A percentile compares a stretch with the other conserved stretches of the same genome.
Conservation (phyloP, 257 asterid species). For the Voacanga thouarsii region DNA sequence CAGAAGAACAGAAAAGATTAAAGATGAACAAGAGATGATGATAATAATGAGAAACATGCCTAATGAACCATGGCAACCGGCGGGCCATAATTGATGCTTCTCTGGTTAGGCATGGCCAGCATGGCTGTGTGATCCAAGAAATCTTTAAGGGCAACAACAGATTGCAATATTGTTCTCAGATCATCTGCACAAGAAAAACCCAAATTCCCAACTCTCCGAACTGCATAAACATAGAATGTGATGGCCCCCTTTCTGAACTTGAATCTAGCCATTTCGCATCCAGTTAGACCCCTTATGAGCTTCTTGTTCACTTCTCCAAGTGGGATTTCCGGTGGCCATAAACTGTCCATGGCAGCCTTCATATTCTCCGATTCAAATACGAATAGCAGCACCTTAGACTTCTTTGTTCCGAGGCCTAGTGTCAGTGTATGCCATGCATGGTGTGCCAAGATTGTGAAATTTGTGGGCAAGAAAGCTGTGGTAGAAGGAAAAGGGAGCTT, state of each 20-base stretch:
- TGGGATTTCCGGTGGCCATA: constrained; percentile 90
- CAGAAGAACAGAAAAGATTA: neutral
- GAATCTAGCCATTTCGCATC: constrained; percentile 83
- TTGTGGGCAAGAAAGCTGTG: constrained; percentile 77
- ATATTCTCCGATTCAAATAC: constrained; percentile 77
- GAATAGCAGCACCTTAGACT: constrained; percentile 74
- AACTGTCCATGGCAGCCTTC: constrained; percentile 51
- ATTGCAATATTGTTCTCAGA: constrained; percentile 54
- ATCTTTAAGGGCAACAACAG: constrained; percentile 83
- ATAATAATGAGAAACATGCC: constrained; percentile 15
- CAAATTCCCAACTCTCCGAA: constrained; percentile 48
- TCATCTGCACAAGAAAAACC: constrained; percentile 77
- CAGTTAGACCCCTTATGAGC: constrained; percentile 58
- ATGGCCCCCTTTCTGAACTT: constrained; percentile 89
- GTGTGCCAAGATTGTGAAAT: constrained; percentile 95
- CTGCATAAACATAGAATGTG: constrained; percentile 91
- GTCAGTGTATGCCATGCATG: constrained; percentile 99
- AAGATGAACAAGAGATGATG: neutral
- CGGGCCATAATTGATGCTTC: constrained; percentile 53
- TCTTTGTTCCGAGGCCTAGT: constrained; percentile 84
- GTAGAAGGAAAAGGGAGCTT: constrained; percentile 56
- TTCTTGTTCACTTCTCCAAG: constrained; percentile 89
- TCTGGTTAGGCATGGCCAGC: constrained; percentile 97
- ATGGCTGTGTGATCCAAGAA: constrained; percentile 96
- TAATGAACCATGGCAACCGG: constrained; percentile 63